Conservation (phyloP, 108 stramenopile genomes). For the Fragilariopsis cylindrus region DNA sequence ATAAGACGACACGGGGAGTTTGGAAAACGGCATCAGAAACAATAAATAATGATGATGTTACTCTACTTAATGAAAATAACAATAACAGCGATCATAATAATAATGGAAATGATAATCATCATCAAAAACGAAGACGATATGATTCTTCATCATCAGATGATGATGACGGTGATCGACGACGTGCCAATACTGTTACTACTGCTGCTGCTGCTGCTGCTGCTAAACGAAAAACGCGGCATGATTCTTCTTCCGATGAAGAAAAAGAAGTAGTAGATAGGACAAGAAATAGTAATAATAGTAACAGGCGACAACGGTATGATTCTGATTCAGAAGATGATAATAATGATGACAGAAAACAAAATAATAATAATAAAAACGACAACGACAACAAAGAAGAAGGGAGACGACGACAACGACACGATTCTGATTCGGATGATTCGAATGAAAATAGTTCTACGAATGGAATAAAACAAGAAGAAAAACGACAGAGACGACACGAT, state of each 20-base stretch:
- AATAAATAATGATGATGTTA: not conserved
- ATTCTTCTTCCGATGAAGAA: conserved; percentile 2
- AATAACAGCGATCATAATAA: no score
- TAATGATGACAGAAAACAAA: no score
- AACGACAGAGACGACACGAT: conserved; percentile 2
- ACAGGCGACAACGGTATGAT: no score
- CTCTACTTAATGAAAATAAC: no score
- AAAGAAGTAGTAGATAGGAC: no score
- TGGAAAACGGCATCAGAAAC: not conserved
- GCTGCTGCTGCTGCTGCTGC: not conserved
- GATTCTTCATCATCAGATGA: conserved; percentile 11
- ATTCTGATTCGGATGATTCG: conserved; percentile 11
- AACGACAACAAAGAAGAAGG: not conserved
- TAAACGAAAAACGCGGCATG: not conserved
- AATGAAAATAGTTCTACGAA: not conserved
- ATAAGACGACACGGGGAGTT: not conserved
- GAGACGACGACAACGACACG: conserved; percentile 1
- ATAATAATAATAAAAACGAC: not conserved
- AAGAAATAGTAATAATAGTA: no score
- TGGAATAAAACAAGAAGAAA: not conserved
- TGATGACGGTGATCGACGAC: no score
- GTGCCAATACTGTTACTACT: no score
- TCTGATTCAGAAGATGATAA: no score
- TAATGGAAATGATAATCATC: not conserved
- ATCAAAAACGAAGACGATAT: not conserved